These are phyloP conservation scores for Amanita inopinata DNA, from an alignment of 768 basidiomycete genomes.

Conservation along the genomic window DNA sequence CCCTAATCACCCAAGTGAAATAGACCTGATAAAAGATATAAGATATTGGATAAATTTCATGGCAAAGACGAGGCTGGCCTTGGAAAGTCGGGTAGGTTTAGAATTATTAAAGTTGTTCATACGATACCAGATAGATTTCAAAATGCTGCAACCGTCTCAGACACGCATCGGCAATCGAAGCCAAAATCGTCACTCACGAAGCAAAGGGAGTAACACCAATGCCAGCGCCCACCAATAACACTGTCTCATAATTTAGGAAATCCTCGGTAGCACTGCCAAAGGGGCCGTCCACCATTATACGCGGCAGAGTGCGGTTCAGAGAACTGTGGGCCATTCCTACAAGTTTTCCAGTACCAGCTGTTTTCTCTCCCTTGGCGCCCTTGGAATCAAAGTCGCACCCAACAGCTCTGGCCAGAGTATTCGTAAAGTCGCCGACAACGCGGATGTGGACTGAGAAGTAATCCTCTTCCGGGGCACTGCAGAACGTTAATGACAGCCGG, in stretches of 20 bases:
- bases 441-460: conserved; percentile 93
- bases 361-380: conserved; percentile 36
- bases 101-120: conserved; percentile 79
- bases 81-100: conserved; percentile 75
- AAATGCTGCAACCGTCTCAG: conserved; percentile 37
- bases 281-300: conserved; percentile 94
- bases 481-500: conserved; percentile 1
- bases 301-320: conserved; percentile 67
- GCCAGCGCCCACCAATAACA: conserved; percentile 86
- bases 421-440: conserved; percentile 85
- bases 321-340: conserved; percentile 47
- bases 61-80: conserved; percentile 32
- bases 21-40: conserved; percentile 40
- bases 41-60: not conserved
- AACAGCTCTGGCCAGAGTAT: conserved; percentile 67
- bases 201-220: conserved; percentile 97
- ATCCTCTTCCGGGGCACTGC: conserved; percentile 87
- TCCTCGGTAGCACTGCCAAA: conserved; percentile 92
- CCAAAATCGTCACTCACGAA: conserved; percentile 45
- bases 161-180: not conserved
- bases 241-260: conserved; percentile 82
- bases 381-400: conserved; percentile 75
- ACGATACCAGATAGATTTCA: conserved; percentile 93
- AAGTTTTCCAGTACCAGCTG: conserved; percentile 40
- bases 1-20: conserved; percentile 94